Evolutionary conservation across 2,329 filamentous ascomycete genomes (phyloP).

Genomic region (Fusarium virguliforme): DNA sequence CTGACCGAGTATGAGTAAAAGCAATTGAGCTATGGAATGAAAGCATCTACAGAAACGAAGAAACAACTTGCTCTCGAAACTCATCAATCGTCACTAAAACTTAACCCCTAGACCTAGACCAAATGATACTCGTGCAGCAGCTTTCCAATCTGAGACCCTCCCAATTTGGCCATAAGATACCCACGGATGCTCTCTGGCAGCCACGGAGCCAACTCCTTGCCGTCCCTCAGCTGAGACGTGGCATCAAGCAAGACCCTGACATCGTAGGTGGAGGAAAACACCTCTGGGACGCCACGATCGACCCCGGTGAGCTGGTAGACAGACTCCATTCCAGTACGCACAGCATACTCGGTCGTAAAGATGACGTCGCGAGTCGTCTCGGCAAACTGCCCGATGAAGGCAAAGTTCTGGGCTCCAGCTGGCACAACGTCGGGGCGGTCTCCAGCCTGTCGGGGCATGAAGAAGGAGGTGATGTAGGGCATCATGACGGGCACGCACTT

Average conservation of each 20-base stretch:
- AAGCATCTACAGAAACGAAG: too few species aligned
- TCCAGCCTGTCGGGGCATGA: conserved; percentile 34
- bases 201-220: conserved; percentile 30
- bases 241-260: conserved; percentile 25
- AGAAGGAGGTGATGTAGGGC: conserved; percentile 36
- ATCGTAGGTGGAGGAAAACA: conserved; percentile 34
- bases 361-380: conserved; percentile 39
- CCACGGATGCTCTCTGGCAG: conserved; percentile 26
- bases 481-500: conserved; percentile 38
- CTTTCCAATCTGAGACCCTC: conserved; percentile 30
- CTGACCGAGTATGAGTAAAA: neutral
- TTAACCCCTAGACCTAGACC: neutral
- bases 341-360: conserved; percentile 55
- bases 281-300: conserved; percentile 31
- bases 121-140: conserved; percentile 33
- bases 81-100: neutral
- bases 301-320: conserved; percentile 48
- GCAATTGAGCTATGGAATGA: neutral
- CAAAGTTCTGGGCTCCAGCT: conserved; percentile 27
- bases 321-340: conserved; percentile 58
- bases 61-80: neutral
- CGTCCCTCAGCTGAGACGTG: conserved; percentile 24
- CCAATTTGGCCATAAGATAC: conserved; percentile 22
- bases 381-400: conserved; percentile 35
- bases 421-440: conserved; percentile 28